phyloP scores from a whole-genome alignment of 768 basidiomycete genomes.

The Lactifluus rugatus region DNA sequence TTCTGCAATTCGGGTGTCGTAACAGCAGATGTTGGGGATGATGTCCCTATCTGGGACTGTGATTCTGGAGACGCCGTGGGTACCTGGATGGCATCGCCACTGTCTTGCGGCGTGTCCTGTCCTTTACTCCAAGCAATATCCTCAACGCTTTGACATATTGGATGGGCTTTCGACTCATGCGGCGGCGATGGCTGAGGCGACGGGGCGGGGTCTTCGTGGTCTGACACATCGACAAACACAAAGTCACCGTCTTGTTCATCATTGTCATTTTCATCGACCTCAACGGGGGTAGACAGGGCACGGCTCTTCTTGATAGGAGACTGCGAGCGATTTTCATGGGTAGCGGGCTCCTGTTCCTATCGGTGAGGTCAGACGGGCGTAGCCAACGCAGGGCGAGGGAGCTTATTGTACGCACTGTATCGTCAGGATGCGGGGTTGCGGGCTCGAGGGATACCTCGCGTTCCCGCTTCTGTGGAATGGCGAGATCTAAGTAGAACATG shows the following conservation, averaged over 20 bases:
- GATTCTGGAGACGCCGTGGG: constrained; percentile 26
- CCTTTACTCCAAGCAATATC: constrained; percentile 62
- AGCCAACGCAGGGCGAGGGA: not conserved
- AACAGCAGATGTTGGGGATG: not conserved
- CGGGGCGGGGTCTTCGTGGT: constrained; percentile 25
- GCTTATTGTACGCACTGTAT: constrained; percentile 24
- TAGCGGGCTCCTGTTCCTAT: not conserved
- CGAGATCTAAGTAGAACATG: constrained; percentile 39
- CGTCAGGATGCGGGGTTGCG: constrained; percentile 28
- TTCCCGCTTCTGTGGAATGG: constrained; percentile 47
- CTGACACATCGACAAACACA: constrained; percentile 11
- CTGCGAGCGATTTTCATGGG: constrained; percentile 42
- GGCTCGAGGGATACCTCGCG: constrained; percentile 73
- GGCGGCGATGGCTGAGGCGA: constrained; percentile 44
- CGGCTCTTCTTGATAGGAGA: constrained; percentile 74
- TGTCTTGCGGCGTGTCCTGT: constrained; percentile 23
- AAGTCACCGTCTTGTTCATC: constrained; percentile 11
- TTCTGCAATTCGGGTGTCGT: constrained; percentile 1
- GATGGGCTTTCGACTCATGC: constrained; percentile 65
- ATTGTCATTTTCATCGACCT: constrained; percentile 50
- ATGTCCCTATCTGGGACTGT: not conserved
- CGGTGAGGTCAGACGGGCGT: not conserved
- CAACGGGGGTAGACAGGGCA: constrained; percentile 39
- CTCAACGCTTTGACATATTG: constrained; percentile 72
- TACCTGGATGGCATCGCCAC: not conserved